Conservation (phyloP, 148 eudicot genomes). For the Simmondsia chinensis region DNA sequence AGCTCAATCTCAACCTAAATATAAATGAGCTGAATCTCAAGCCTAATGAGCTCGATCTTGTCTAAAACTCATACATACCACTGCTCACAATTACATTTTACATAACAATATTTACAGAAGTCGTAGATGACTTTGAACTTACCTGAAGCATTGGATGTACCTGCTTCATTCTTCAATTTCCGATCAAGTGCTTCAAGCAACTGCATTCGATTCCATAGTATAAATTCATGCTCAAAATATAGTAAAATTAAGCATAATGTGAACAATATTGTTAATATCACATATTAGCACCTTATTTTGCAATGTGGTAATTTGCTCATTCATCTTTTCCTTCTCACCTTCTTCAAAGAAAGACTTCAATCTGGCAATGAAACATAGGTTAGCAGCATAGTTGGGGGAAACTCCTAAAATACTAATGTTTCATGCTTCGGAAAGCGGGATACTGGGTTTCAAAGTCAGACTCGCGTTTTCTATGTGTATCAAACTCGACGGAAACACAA, state of each 20-base stretch:
- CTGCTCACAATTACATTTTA: too few species aligned
- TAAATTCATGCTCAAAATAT: not conserved
- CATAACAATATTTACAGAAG: too few species aligned
- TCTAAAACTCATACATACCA: too few species aligned
- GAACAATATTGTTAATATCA: not conserved
- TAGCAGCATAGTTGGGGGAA: too few species aligned
- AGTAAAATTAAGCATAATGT: not conserved
- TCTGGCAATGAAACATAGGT: constrained; percentile 28
- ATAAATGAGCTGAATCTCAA: too few species aligned
- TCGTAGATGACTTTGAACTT: constrained; percentile 8
- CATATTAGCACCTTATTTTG: constrained; percentile 57
- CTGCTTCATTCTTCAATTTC: constrained; percentile 94
- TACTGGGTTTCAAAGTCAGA: too few species aligned
- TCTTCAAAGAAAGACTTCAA: constrained; percentile 81
- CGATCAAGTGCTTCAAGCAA: constrained; percentile 97
- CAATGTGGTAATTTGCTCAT: constrained; percentile 64
- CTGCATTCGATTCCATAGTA: constrained; percentile 29
- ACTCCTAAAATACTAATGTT: too few species aligned
- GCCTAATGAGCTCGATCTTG: too few species aligned
- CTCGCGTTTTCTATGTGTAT: too few species aligned
- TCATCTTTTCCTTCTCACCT: constrained; percentile 87
- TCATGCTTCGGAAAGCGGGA: too few species aligned
- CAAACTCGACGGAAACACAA: too few species aligned
- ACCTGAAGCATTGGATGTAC: constrained; percentile 49
- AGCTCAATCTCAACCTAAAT: too few species aligned